phyloP scores from a whole-genome alignment of 352 stramenopile genomes.

The Globisporangium splendens region DNA sequence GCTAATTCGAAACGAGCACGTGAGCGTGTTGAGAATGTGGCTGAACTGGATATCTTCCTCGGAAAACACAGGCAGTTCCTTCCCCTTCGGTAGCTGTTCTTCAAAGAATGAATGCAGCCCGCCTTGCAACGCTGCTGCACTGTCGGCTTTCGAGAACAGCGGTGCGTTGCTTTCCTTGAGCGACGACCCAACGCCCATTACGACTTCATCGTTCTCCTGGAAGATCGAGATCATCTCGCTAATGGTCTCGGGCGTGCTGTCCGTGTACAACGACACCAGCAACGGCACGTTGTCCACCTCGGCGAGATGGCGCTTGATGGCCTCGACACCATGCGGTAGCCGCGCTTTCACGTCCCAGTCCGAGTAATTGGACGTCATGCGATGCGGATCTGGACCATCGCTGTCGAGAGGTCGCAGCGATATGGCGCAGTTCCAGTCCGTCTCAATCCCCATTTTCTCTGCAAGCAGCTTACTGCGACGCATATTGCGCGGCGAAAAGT shows the following conservation, averaged over 20 bases:
- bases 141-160: slow-evolving; percentile 73
- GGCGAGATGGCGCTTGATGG: slow-evolving; percentile 95
- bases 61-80: slow-evolving; percentile 55
- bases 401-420: slow-evolving; percentile 92
- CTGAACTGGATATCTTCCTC: slow-evolving; percentile 80
- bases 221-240: slow-evolving; percentile 92
- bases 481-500: slow-evolving; percentile 99
- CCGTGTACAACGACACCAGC: slow-evolving; percentile 97
- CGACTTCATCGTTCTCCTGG: slow-evolving; percentile 80
- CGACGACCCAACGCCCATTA: slow-evolving; percentile 76
- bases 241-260: slow-evolving; percentile 95
- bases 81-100: slow-evolving; percentile 50
- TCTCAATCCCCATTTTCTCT: slow-evolving; percentile 98
- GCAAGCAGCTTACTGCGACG: slow-evolving; percentile 95
- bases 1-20: slow-evolving; percentile 71
- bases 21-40: slow-evolving; percentile 78
- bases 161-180: slow-evolving; percentile 72
- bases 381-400: slow-evolving; percentile 90
- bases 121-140: slow-evolving; percentile 65
- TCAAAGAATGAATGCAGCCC: slow-evolving; percentile 72
- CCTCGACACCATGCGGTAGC: slow-evolving; percentile 94
- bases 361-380: slow-evolving; percentile 97
- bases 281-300: slow-evolving; percentile 98
- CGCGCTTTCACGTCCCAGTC: slow-evolving; percentile 97
- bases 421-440: slow-evolving; percentile 99